These are phyloP conservation scores for Aspergillus sp. DNA, from an alignment of 2,329 filamentous ascomycete species.

Conservation along the genomic window DNA sequence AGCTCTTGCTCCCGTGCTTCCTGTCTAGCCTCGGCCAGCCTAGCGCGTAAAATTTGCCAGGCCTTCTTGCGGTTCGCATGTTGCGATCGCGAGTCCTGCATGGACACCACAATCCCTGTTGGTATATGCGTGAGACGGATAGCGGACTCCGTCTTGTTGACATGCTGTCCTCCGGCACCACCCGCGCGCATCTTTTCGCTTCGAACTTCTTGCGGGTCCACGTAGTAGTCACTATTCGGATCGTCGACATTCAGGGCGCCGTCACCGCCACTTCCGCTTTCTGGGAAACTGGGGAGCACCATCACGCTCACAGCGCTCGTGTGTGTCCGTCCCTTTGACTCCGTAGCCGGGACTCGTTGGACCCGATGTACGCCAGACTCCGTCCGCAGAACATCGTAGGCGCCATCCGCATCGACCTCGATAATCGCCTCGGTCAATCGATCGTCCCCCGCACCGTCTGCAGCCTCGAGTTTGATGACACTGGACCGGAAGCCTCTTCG, in stretches of 20 bases:
- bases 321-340: constrained; percentile 86
- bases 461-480: constrained; percentile 77
- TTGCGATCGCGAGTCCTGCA: constrained; percentile 92
- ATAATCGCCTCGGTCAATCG: constrained; percentile 84
- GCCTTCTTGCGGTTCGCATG: constrained; percentile 83
- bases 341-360: constrained; percentile 87
- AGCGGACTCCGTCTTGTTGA: constrained; percentile 97
- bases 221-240: constrained; percentile 86
- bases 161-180: constrained; percentile 93
- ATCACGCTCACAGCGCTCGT: constrained; percentile 90
- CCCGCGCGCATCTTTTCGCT: constrained; percentile 87
- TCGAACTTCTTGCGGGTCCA: constrained; percentile 77
- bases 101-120: constrained; percentile 79
- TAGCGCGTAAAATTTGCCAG: constrained; percentile 79
- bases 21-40: constrained; percentile 73
- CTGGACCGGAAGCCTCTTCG: constrained; percentile 64
- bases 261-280: constrained; percentile 47
- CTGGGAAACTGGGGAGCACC: constrained; percentile 80
- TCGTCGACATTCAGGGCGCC: constrained; percentile 67
- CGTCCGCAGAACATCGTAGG: constrained; percentile 77
- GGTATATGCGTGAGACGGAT: constrained; percentile 89
- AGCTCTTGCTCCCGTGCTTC: constrained; percentile 83
- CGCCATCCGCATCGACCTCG: constrained; percentile 71
- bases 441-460: constrained; percentile 62
- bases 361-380: constrained; percentile 96